Evolutionary conservation across 1,139 yeast species (phyloP).

Genomic region (Arxiozyma slooffiae): DNA sequence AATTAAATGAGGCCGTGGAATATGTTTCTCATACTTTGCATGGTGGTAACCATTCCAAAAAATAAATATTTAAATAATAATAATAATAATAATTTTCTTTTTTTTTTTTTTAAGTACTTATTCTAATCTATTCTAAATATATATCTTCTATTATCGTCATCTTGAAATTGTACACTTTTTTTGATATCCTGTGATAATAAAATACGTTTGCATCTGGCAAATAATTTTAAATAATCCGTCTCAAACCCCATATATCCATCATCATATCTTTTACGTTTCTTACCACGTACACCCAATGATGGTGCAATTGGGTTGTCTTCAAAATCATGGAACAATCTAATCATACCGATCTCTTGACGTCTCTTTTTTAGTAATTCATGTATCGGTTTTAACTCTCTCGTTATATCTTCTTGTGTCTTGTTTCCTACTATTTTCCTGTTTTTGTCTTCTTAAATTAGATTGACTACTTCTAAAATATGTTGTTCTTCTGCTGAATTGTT

Average conservation of each 20-base stretch:
- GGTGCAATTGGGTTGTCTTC: slow-evolving; percentile 31
- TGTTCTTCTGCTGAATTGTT: background rate
- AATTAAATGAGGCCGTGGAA: slow-evolving; percentile 49
- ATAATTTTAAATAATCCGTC: slow-evolving; percentile 24
- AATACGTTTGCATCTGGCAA: slow-evolving; percentile 5
- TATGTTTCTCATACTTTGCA: slow-evolving; percentile 48
- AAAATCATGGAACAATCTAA: slow-evolving; percentile 27
- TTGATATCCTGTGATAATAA: background rate
- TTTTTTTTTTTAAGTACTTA: background rate
- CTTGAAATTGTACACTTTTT: background rate
- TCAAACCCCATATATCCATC: slow-evolving; percentile 29
- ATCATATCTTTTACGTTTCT: slow-evolving; percentile 28
- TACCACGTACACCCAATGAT: slow-evolving; percentile 30
- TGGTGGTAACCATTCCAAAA: slow-evolving; percentile 36
- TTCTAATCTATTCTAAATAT: background rate
- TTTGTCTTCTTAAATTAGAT: slow-evolving; percentile 12
- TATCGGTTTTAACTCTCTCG: slow-evolving; percentile 14
- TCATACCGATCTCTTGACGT: slow-evolving; percentile 25
- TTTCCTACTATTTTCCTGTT: slow-evolving; percentile 7
- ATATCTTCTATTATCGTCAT: background rate
- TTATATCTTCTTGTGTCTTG: slow-evolving; percentile 14
- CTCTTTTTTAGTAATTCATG: slow-evolving; percentile 18
- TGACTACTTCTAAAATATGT: slow-evolving; percentile 7
- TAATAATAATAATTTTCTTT: background rate
- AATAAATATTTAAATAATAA: background rate